Evolutionary conservation across 306 rosid species (phyloP).

Genomic region (Glycine soja): DNA sequence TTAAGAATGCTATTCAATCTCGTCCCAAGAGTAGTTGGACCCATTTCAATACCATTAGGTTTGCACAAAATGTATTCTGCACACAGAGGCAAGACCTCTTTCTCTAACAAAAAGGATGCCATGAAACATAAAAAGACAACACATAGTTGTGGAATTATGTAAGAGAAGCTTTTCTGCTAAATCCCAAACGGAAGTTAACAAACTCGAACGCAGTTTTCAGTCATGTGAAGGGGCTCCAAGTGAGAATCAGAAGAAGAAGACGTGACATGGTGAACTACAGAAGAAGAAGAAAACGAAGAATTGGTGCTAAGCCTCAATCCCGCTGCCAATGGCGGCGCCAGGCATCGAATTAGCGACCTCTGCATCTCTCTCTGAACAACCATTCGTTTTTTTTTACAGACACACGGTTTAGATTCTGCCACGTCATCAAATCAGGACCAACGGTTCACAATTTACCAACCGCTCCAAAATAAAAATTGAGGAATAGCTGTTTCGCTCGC

Average conservation of each 20-base stretch:
- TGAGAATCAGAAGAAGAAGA: constrained; percentile 47
- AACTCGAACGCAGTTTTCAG: constrained; percentile 78
- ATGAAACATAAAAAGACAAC: no score
- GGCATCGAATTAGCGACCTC: constrained; percentile 58
- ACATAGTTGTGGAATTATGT: no score
- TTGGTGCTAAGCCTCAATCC: constrained; percentile 63
- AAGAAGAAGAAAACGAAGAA: constrained; percentile 53
- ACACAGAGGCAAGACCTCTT: no score
- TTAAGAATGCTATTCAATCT: background rate
- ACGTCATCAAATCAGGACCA: constrained; percentile 10
- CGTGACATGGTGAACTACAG: constrained; percentile 59
- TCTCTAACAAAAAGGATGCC: no score
- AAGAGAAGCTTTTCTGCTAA: no score
- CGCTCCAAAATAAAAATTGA: background rate
- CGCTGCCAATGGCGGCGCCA: constrained; percentile 55
- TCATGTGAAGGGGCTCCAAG: constrained; percentile 62
- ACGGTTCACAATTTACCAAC: constrained; percentile 25
- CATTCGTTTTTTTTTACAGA: background rate
- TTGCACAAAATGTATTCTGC: background rate
- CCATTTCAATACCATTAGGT: constrained; percentile 13
- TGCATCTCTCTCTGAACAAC: constrained; percentile 47
- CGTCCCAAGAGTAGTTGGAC: no score
- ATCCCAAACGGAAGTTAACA: background rate
- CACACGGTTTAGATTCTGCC: constrained; percentile 29
- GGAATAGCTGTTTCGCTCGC: background rate